Base-by-base conservation (phyloP, 2,329 filamentous ascomycete species). In the Hymenoscyphus fraxineus region DNA sequence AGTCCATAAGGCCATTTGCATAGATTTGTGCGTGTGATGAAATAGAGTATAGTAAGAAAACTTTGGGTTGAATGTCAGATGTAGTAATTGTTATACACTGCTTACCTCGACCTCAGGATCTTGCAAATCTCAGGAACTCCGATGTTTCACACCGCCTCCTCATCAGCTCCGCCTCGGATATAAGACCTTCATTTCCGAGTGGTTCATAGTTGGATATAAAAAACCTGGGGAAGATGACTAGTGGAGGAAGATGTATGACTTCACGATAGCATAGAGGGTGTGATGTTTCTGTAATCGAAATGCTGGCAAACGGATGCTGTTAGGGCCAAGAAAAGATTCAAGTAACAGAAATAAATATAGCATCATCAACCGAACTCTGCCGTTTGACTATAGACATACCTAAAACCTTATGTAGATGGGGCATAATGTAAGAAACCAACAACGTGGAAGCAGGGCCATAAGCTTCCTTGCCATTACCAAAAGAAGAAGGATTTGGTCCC, bases 101-200 rank as follows among this genome's bases (percentile, higher is more conserved):
- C 47, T 54, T 54, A 54, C 47, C 22, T 54, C 47, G 22, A 54
- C 47, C 47, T 54, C 19, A 27, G 47, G 19, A 51, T 22, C 22
- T 51, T 19, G 44, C 3, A 7, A 51, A 51, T 51, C 19, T 27
- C 44, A 51, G 44, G 44, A 54, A 54, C 19, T 54, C 47, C 47
- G 47, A 54, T 27, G 13, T 54, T 54, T 54, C 19, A 27, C 47
- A 54, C 47, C 47, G 47, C 19, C n/a, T 51, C 19, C 47, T 54
- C 47, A 54, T 54, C 47, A 54, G 47, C 47, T 54, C 47, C 47
- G 47, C 13, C 47, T 27, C 47, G 47, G 47, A 54, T 54, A 27
- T 54, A 54, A 54, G 47, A 27, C 22, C 22, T 22, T 13, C 19
- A 22, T 19, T 27, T 54, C 47, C 47, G 47, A 12, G 7, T 54